phyloP scores from a whole-genome alignment of 2,329 filamentous ascomycete genomes.

The Fusarium veterinarium region DNA sequence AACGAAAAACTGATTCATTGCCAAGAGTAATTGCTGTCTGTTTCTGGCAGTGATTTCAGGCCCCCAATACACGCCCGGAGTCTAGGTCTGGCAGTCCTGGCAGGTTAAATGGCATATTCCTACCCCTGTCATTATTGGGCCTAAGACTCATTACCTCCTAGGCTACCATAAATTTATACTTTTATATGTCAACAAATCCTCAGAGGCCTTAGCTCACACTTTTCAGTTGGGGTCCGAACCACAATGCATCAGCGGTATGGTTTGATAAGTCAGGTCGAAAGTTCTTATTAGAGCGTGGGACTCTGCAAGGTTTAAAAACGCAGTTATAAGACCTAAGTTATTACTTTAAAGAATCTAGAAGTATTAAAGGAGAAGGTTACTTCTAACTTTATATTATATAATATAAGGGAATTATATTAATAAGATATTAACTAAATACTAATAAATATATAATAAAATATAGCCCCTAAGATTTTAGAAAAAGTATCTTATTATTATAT shows the following conservation, averaged over 20 bases:
- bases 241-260: neutral
- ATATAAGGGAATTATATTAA: no score
- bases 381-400: no score
- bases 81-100: neutral
- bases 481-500: no score
- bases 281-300: neutral
- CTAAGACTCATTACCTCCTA: neutral
- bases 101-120: neutral
- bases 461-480: no score
- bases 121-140: neutral
- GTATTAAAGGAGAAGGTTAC: neutral
- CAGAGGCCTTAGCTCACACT: fast-evolving
- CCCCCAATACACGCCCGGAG: fast-evolving
- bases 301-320: neutral
- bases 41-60: fast-evolving
- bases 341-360: fast-evolving
- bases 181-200: no score
- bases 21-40: neutral
- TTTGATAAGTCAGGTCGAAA: neutral
- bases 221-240: neutral
- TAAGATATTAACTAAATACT: no score
- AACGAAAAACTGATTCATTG: no score
- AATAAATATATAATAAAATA: no score
- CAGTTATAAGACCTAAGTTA: neutral
- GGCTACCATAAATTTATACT: neutral